Conservation (phyloP, 176 grass and related monocot species). For the Secale cereale region DNA sequence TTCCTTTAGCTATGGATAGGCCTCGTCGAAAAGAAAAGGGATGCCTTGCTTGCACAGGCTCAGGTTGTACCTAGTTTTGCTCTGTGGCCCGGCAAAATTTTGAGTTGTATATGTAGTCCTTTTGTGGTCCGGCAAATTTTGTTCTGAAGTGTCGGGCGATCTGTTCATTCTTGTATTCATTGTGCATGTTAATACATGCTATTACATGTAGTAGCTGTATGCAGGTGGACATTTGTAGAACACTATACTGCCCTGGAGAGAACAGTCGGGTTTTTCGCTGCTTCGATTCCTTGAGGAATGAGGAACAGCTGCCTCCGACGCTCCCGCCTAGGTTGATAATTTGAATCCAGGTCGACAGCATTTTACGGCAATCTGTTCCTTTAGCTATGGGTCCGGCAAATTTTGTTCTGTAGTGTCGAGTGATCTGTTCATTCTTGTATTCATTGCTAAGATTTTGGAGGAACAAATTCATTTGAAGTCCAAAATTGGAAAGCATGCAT, state of each 20-base stretch:
- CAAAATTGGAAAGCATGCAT: not conserved
- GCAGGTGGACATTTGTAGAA: constrained; percentile 21
- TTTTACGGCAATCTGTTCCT: constrained; percentile 2
- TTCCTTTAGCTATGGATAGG: not conserved
- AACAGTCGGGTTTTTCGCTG: not conserved
- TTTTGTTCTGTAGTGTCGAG: not conserved
- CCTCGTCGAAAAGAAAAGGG: not conserved
- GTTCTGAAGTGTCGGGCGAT: not conserved
- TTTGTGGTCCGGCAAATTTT: not conserved
- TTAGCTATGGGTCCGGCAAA: not conserved
- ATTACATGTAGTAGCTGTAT: constrained; percentile 52
- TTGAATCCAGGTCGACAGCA: not conserved
- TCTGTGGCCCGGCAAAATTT: no score
- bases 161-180: not conserved
- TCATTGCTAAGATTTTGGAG: not conserved
- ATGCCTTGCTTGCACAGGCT: not conserved
- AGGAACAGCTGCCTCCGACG: not conserved
- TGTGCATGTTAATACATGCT: constrained; percentile 14
- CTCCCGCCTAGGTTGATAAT: not conserved
- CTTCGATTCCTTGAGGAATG: no score
- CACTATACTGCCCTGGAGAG: not conserved
- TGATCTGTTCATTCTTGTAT: not conserved
- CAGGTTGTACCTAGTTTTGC: not conserved
- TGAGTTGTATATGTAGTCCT: no score
- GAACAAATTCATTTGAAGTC: not conserved